These are phyloP conservation scores for Barbatosphaeria neglecta DNA, from an alignment of 495 filamentous ascomycete species.

Conservation along the genomic window DNA sequence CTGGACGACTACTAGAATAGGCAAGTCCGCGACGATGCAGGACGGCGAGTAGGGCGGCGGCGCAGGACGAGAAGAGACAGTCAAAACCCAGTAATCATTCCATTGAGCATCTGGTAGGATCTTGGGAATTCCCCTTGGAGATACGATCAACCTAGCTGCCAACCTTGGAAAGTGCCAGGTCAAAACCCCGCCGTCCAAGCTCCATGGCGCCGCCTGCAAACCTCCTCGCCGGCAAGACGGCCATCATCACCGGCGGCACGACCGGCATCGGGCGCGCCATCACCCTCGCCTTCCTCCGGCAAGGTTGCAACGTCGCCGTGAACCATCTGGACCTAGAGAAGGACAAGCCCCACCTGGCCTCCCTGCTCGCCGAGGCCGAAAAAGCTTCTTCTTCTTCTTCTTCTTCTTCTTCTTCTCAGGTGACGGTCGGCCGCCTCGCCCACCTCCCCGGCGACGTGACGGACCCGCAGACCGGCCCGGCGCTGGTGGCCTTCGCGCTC, in stretches of 20 bases:
- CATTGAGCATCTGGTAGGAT: too few relatives aligned
- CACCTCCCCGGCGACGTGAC: constrained; percentile 56
- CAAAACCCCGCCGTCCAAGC: background rate
- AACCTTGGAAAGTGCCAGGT: too few relatives aligned
- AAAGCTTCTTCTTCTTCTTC: background rate
- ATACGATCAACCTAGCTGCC: too few relatives aligned
- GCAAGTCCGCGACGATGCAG: too few relatives aligned
- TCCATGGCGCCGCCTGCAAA: constrained; percentile 27
- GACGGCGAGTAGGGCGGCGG: too few relatives aligned
- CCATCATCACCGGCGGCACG: constrained; percentile 65
- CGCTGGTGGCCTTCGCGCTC: constrained; percentile 46
- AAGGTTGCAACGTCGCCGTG: constrained; percentile 57
- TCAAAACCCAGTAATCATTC: too few relatives aligned
- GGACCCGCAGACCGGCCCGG: constrained; percentile 47
- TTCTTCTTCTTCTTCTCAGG: constrained; percentile 2
- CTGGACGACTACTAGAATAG: too few relatives aligned
- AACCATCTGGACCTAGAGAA: constrained; percentile 54
- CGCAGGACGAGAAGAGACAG: too few relatives aligned
- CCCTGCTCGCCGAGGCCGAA: constrained; percentile 41
- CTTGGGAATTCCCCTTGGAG: too few relatives aligned
- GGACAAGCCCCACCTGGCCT: constrained; percentile 41
- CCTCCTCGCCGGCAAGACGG: constrained; percentile 55
- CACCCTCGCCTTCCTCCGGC: constrained; percentile 54
- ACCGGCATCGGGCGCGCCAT: constrained; percentile 72
- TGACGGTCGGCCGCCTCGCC: constrained; percentile 37